These are phyloP conservation scores for Cucurbita moschata DNA, from an alignment of 306 rosid genomes.

Conservation along the genomic window DNA sequence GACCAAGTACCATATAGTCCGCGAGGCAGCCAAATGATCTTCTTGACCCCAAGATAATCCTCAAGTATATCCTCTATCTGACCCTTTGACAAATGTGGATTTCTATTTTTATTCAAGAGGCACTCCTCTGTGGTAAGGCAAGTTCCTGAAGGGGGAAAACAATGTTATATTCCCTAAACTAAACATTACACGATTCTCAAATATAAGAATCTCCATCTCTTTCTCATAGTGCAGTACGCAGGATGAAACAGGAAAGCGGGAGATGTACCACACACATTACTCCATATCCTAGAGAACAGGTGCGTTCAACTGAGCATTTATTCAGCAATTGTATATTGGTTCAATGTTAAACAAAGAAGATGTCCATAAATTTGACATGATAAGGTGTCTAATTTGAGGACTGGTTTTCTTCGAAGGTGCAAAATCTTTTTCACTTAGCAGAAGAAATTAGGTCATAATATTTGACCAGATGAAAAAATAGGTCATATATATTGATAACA, in stretches of 20 bases:
- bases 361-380: not conserved
- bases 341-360: not conserved
- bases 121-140: conserved; percentile 97
- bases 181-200: not conserved
- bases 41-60: conserved; percentile 68
- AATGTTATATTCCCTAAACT: not conserved
- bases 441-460: not conserved
- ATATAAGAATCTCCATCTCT: not conserved
- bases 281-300: not conserved
- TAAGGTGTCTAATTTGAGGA: not conserved
- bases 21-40: conserved; percentile 83
- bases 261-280: not conserved
- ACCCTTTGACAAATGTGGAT: conserved; percentile 54
- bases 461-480: not conserved
- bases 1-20: conserved; percentile 60
- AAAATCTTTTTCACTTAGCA: not conserved
- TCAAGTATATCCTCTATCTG: conserved; percentile 72
- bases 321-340: not conserved
- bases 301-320: not conserved
- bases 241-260: too few species aligned
- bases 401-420: not conserved
- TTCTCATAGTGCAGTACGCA: not conserved
- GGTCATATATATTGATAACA: not conserved
- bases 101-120: conserved; percentile 79
- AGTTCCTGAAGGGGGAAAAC: conserved; percentile 45